Evolutionary conservation across 352 stramenopile genomes (phyloP).

Genomic region (Globisporangium perplexum): DNA sequence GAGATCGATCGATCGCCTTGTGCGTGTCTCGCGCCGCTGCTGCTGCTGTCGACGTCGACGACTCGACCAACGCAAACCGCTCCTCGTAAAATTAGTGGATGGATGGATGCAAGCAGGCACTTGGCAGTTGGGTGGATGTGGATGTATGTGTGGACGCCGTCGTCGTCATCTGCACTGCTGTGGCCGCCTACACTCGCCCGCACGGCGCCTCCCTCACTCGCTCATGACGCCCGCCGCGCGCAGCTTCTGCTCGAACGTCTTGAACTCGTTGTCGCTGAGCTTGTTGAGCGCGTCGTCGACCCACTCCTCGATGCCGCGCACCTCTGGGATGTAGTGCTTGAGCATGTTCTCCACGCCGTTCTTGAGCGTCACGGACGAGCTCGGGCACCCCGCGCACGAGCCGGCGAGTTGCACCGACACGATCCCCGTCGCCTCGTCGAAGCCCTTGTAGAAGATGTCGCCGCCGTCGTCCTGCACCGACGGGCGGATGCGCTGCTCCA

Average conservation of each 20-base stretch:
- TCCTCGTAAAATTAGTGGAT: too few species aligned
- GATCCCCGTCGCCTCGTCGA: conserved; percentile 93
- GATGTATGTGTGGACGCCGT: neutral
- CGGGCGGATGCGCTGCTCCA: conserved; percentile 97
- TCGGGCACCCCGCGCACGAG: conserved; percentile 97
- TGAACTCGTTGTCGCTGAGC: conserved; percentile 79
- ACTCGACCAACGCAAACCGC: too few species aligned
- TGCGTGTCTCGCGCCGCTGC: too few species aligned
- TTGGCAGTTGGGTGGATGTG: too few species aligned
- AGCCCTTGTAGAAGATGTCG: conserved; percentile 98
- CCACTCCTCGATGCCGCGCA: conserved; percentile 83
- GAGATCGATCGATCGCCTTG: too few species aligned
- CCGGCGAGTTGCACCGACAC: conserved; percentile 90
- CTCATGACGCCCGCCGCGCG: conserved; percentile 75
- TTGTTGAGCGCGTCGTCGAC: conserved; percentile 73
- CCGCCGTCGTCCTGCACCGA: conserved; percentile 99
- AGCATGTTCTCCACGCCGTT: conserved; percentile 99
- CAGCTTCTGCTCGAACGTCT: conserved; percentile 76
- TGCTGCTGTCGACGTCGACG: too few species aligned
- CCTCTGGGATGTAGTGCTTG: conserved; percentile 99
- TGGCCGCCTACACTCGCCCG: too few species aligned
- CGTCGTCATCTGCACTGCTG: too few species aligned
- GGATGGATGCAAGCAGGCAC: too few species aligned
- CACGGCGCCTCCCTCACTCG: too few species aligned
- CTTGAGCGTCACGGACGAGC: conserved; percentile 97